Conservation (phyloP, 1,139 yeast species). For the Suhomyces choctaworum region DNA sequence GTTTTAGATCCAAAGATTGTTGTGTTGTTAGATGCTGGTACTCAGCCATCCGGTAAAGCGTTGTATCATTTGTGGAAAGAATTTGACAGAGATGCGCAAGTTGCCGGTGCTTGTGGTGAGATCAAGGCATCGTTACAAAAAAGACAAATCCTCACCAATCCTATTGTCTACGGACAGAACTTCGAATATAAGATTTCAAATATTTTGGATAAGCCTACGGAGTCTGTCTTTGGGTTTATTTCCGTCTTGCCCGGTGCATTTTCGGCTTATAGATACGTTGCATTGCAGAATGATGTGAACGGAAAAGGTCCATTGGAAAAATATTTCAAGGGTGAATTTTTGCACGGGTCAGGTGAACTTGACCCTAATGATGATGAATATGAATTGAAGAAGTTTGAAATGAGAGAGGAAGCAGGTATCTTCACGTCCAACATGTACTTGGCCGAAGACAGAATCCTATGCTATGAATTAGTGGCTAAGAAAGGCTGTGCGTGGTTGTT, state of each 20-base stretch:
- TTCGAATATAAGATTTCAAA: conserved; percentile 50
- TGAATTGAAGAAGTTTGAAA: conserved; percentile 38
- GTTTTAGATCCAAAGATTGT: conserved; percentile 47
- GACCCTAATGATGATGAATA: conserved; percentile 51
- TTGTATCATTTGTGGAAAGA: conserved; percentile 52
- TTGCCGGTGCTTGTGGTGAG: conserved; percentile 55
- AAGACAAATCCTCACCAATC: conserved; percentile 43
- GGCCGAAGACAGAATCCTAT: conserved; percentile 52
- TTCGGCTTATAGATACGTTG: conserved; percentile 45
- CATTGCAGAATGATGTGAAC: conserved; percentile 44
- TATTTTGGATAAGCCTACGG: conserved; percentile 49
- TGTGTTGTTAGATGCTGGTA: conserved; percentile 48
- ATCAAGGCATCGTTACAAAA: conserved; percentile 45
- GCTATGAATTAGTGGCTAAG: conserved; percentile 51
- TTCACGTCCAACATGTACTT: conserved; percentile 53
- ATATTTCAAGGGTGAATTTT: conserved; percentile 51
- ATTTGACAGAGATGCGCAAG: conserved; percentile 47
- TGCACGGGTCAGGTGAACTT: conserved; percentile 46
- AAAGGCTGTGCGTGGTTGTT: conserved; percentile 46
- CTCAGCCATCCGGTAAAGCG: conserved; percentile 49
- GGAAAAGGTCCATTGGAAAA: conserved; percentile 50
- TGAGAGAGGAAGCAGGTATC: conserved; percentile 50
- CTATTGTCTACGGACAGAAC: conserved; percentile 49
- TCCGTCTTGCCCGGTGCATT: conserved; percentile 51
- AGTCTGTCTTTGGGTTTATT: conserved; percentile 48